These are phyloP conservation scores for Boletus vermiculosoides DNA, from an alignment of 768 basidiomycete genomes.

Conservation along the genomic window DNA sequence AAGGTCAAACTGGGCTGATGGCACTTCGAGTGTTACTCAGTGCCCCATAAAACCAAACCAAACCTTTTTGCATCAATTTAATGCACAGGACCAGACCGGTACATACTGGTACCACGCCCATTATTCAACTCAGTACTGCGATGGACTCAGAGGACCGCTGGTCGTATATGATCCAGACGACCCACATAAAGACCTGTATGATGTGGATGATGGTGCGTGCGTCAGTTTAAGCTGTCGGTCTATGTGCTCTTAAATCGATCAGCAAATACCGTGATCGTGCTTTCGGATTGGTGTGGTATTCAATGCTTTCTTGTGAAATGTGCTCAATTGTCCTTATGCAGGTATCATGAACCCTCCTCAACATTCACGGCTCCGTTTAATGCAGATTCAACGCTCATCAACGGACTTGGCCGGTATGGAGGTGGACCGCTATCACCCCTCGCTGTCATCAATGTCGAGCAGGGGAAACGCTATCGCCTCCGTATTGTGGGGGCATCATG, in stretches of 20 bases:
- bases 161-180: slow-evolving; percentile 32
- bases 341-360: slow-evolving; percentile 21
- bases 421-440: slow-evolving; percentile 36
- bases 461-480: slow-evolving; percentile 37
- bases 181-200: slow-evolving; percentile 31
- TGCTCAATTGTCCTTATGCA: slow-evolving; percentile 1
- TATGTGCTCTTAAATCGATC: background rate
- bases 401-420: slow-evolving; percentile 37
- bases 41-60: too few relatives aligned
- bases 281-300: slow-evolving; percentile 30
- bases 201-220: slow-evolving; percentile 42
- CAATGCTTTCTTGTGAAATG: slow-evolving; percentile 27
- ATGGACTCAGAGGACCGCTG: too few relatives aligned
- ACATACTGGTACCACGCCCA: too few relatives aligned
- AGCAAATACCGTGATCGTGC: slow-evolving; percentile 44
- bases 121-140: too few relatives aligned
- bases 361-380: too few relatives aligned
- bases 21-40: too few relatives aligned
- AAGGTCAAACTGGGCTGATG: too few relatives aligned
- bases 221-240: background rate
- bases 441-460: slow-evolving; percentile 34
- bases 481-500: slow-evolving; percentile 41
- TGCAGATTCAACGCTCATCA: slow-evolving; percentile 37
- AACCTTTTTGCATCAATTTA: too few relatives aligned
- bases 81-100: too few relatives aligned